Evolutionary conservation across 352 stramenopile species (phyloP).

Genomic region (Phytophthora idaei): DNA sequence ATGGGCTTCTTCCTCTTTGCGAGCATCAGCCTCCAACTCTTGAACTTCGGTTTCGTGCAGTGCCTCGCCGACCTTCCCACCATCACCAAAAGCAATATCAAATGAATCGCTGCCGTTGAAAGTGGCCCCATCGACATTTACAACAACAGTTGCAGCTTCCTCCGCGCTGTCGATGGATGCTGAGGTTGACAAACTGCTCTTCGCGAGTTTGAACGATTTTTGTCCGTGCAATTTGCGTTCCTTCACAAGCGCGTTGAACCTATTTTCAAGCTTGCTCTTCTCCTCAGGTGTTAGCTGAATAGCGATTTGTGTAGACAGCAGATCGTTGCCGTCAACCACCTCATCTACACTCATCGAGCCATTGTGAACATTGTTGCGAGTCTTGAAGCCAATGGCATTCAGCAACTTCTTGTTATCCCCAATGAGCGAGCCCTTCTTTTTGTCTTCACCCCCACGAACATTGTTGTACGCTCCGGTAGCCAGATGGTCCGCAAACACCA

Average conservation of each 20-base stretch:
- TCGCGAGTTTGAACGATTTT: conserved; percentile 27
- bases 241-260: conserved; percentile 48
- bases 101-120: conserved; percentile 42
- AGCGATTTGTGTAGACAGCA: conserved; percentile 40
- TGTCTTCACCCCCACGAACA: conserved; percentile 43
- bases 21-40: conserved; percentile 29
- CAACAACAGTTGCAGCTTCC: conserved; percentile 13
- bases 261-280: conserved; percentile 40
- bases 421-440: conserved; percentile 56
- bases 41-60: conserved; percentile 34
- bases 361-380: conserved; percentile 51
- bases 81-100: conserved; percentile 39
- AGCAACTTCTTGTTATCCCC: conserved; percentile 50
- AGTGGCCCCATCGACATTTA: conserved; percentile 31
- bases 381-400: conserved; percentile 45
- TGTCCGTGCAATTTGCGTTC: conserved; percentile 34
- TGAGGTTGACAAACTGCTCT: conserved; percentile 3
- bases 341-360: conserved; percentile 60
- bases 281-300: conserved; percentile 50
- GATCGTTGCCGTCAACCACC: conserved; percentile 35
- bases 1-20: conserved; percentile 30
- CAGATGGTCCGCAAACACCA: conserved; percentile 70
- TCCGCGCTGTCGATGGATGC: conserved; percentile 8
- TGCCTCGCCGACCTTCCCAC: conserved; percentile 30
- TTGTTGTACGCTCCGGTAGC: conserved; percentile 71